Percentiles rank a stretch among this genome's conserved stretches.
These are phyloP conservation scores for Xylaria hypoxylon DNA, from an alignment of 2,329 filamentous ascomycete species.

Conservation along the genomic window DNA sequence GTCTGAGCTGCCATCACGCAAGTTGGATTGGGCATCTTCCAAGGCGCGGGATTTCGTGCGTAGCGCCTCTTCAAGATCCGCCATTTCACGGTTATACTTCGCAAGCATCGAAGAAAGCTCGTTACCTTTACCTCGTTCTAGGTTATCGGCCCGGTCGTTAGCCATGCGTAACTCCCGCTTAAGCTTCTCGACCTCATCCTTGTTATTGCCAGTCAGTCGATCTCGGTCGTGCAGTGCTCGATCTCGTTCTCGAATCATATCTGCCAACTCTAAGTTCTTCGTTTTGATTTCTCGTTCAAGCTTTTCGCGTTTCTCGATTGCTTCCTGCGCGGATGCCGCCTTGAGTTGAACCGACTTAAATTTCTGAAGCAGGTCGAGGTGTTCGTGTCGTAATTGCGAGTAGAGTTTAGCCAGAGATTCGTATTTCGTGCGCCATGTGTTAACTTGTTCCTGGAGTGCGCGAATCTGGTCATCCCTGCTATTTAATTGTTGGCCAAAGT, in stretches of 20 bases:
- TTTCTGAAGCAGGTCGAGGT: conserved; percentile 93
- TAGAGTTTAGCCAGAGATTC: conserved; percentile 97
- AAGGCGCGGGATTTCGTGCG: conserved; percentile 87
- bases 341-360: conserved; percentile 97
- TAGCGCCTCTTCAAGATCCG: conserved; percentile 93
- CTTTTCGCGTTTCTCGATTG: conserved; percentile 93
- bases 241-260: conserved; percentile 98
- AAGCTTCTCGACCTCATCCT: conserved; percentile 93
- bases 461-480: conserved; percentile 96
- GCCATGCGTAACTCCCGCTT: conserved; percentile 94
- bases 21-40: conserved; percentile 82
- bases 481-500: conserved; percentile 83
- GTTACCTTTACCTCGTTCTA: conserved; percentile 92
- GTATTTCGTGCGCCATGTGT: conserved; percentile 97
- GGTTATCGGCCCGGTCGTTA: conserved; percentile 88
- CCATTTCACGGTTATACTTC: conserved; percentile 97
- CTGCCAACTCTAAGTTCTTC: conserved; percentile 97
- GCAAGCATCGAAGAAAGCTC: conserved; percentile 94
- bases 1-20: conserved; percentile 84
- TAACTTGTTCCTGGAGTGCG: conserved; percentile 94
- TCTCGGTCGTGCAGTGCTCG: conserved; percentile 94
- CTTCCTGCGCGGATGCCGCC: conserved; percentile 95
- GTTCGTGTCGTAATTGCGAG: conserved; percentile 93
- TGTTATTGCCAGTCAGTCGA: conserved; percentile 83
- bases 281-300: conserved; percentile 98